Evolutionary conservation across 306 rosid genomes (phyloP).

Genomic region (Oxytropis ochrocephala): DNA sequence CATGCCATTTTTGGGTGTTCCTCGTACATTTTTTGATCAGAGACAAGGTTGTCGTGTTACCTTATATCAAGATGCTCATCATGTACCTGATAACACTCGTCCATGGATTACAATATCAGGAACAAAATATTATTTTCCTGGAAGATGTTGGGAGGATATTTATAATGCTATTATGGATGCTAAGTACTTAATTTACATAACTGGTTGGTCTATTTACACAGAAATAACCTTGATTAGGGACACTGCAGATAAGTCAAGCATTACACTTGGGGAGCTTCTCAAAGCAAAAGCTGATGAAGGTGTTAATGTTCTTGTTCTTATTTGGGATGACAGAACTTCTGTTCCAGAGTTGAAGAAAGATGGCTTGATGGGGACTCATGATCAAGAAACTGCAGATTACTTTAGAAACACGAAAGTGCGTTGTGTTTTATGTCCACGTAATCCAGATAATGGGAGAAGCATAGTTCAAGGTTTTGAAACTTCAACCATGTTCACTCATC

Average conservation of each 20-base stretch:
- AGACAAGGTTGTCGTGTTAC: slow-evolving; percentile 61
- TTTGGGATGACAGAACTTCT: slow-evolving; percentile 80
- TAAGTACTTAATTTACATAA: slow-evolving; percentile 53
- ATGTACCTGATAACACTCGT: slow-evolving; percentile 7
- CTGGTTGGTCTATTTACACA: slow-evolving; percentile 74
- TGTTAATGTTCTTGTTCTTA: slow-evolving; percentile 59
- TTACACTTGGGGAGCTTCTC: slow-evolving; percentile 58
- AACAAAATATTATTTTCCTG: slow-evolving; percentile 16
- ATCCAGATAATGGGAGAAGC: slow-evolving; percentile 59
- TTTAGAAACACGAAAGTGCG: slow-evolving; percentile 51
- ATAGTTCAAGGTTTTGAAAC: slow-evolving; percentile 45
- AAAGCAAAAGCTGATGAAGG: slow-evolving; percentile 62
- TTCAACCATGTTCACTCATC: slow-evolving; percentile 74
- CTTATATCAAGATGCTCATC: slow-evolving; percentile 84
- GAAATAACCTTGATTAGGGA: slow-evolving; percentile 52
- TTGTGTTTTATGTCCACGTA: slow-evolving; percentile 64
- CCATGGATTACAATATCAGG: slow-evolving; percentile 7
- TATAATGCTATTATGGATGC: slow-evolving; percentile 53
- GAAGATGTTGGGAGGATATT: slow-evolving; percentile 79
- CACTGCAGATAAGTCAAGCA: not conserved
- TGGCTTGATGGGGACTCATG: slow-evolving; percentile 81
- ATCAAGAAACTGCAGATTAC: slow-evolving; percentile 46
- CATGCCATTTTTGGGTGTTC: slow-evolving; percentile 47
- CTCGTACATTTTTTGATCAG: slow-evolving; percentile 54
- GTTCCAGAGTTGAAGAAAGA: slow-evolving; percentile 26